A percentile compares a stretch with the other conserved stretches of the same genome.
Conservation (phyloP, 257 asterid genomes). For the Ligustrum vulgare region DNA sequence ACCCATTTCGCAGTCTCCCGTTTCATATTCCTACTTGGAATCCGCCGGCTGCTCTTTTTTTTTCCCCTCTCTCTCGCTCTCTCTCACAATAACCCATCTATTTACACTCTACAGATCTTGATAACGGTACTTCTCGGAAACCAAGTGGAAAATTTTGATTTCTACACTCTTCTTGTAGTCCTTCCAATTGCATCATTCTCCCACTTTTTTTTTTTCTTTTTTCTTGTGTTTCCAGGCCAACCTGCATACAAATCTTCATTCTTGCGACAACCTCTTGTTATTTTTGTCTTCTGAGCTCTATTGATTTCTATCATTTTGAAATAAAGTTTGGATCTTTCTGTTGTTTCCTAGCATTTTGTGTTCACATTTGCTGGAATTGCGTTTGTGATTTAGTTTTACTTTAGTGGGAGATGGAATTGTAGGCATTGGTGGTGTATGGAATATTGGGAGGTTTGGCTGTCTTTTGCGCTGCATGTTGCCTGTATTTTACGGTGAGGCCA, state of each 20-base stretch:
- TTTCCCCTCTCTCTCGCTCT: too few species aligned
- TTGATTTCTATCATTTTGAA: conserved; percentile 43
- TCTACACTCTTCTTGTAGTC: conserved; percentile 51
- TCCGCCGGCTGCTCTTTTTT: conserved; percentile 64
- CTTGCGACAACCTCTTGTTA: conserved; percentile 58
- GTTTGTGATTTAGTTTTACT: conserved; percentile 51
- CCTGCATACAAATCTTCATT: conserved; percentile 66
- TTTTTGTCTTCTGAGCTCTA: conserved; percentile 65
- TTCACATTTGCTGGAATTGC: conserved; percentile 55
- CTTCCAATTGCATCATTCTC: conserved; percentile 71
- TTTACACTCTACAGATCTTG: conserved; percentile 61
- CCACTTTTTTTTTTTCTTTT: conserved; percentile 46
- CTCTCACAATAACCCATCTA: conserved; percentile 65
- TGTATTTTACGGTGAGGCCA: conserved; percentile 59
- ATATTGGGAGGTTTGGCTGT: conserved; percentile 50
- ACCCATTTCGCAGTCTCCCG: conserved; percentile 71
- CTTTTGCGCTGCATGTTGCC: conserved; percentile 57
- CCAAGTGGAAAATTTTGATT: conserved; percentile 73
- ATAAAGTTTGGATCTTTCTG: conserved; percentile 55
- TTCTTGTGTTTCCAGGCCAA: conserved; percentile 48
- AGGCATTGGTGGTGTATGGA: conserved; percentile 64
- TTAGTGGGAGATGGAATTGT: conserved; percentile 55
- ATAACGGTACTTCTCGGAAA: conserved; percentile 68
- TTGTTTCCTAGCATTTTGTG: conserved; percentile 50
- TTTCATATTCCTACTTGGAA: conserved; percentile 59